Evolutionary conservation across 2,329 filamentous ascomycete species (phyloP).

Genomic region (Ilyonectria destructans): DNA sequence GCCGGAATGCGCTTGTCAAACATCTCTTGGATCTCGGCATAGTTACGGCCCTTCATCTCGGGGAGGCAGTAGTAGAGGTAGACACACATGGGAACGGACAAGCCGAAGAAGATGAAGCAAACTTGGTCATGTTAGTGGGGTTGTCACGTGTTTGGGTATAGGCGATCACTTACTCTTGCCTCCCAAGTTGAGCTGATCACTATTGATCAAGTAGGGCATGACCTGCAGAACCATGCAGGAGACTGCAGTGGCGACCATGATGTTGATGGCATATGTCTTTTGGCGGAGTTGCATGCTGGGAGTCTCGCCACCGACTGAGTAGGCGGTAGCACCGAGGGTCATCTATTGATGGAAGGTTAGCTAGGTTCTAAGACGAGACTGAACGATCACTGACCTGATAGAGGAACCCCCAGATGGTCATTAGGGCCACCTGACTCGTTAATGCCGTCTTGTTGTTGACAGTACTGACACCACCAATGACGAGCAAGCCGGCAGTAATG

Average conservation of each 20-base stretch:
- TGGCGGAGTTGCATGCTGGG: constrained; percentile 49
- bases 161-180: constrained; percentile 44
- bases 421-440: constrained; percentile 49
- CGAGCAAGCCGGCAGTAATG: constrained; percentile 48
- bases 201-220: constrained; percentile 51
- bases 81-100: constrained; percentile 51
- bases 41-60: constrained; percentile 48
- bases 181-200: constrained; percentile 49
- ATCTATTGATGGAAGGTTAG: constrained; percentile 20
- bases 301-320: constrained; percentile 51
- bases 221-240: constrained; percentile 51
- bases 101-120: constrained; percentile 53
- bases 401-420: constrained; percentile 49
- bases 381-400: constrained; percentile 40
- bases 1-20: constrained; percentile 34
- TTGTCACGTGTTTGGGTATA: fast-evolving
- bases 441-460: constrained; percentile 40
- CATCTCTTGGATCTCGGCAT: constrained; percentile 38
- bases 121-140: constrained; percentile 27
- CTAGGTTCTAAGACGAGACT: background rate
- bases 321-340: constrained; percentile 50
- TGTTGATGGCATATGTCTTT: constrained; percentile 54
- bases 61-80: constrained; percentile 58
- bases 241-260: constrained; percentile 50
- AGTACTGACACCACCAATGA: constrained; percentile 52